Evolutionary conservation across 345 rosid species (phyloP), one percentile per base, ranked within the genome.

Genomic region (Eucalyptus microcorys): DNA sequence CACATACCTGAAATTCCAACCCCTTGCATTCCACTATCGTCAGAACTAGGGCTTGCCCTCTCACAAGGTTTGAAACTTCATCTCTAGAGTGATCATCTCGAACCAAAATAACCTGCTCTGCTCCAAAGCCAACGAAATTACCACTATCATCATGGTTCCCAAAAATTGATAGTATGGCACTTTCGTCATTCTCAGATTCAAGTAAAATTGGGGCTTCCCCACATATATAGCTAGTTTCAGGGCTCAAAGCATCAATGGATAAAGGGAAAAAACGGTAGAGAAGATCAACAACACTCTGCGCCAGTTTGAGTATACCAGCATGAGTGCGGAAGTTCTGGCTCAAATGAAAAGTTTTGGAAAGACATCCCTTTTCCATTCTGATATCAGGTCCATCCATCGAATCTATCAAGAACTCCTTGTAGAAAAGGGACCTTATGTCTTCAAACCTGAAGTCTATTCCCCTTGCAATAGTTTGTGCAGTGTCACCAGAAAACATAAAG

Each of bases 181-280:
- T 93, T 57, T 90, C 91, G 34, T 90, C 91, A n/a, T 89, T 86
- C 49, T 88, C 90, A 8, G 91, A 80, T 86, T 91, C 91, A 57
- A 95, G 93, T 88, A 91, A 88, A 80, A 93, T 57, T 2, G 96
- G 96, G 22, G 94, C 91, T 91, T 95, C 95, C 27, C 96, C 96
- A 45, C 26, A 87, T 42, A 93, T 92, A 9, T 85, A 89, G 87
- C 94, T 92, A 2, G 93, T 92, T 79, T 94, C 95, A 19, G 87
- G 92, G 48, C 79, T 55, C 71, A 95, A 88, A 15, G 89, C 83
- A 93, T 93, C 94, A 79, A 94, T 79, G 84, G 52, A 91, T 15
- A 24, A 66, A 17, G 90, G 94, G 89, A 95, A 95, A 88, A 89
- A 95, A 86, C 32, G 89, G 79, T 90, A 91, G 68, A 95, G 92